Evolutionary conservation across 257 asterid species (phyloP), one percentile per base, ranked within the genome.

Genomic region (Oldenlandia corymbosa): DNA sequence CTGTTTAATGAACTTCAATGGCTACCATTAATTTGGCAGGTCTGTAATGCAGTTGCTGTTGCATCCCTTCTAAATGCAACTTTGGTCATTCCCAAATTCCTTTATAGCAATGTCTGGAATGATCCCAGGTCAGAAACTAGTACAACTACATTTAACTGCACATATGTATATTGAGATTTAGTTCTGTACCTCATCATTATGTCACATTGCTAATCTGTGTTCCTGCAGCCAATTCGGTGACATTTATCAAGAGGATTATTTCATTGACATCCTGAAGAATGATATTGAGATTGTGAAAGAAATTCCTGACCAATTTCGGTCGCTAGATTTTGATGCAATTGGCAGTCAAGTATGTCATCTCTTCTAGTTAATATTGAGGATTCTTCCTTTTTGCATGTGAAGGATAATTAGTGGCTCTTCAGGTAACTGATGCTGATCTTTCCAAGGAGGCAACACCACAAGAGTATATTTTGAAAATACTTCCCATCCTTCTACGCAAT

Each of bases 81-180:
- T 12, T 78, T 93, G 73, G 94, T 93, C 58, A 84, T 87, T 64
- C 99, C 99, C 13, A 84, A 70, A 68, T 93, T 93, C 77, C 96
- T 90, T 34, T 90, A 87, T 60, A 93, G 99, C 90, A 93, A 85
- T 49, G 99, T 93, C 20, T 93, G 99, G 99, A 84, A 81, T 71
- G 97, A 93, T 73, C 92, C 95, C 28, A 93, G 99, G 99, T 87
- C 34, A 12, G 67, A 71, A 58, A 6, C 4, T 3, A 34, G 39
- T 34, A 3, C 6, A 34, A 34, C 50, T 56, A 68, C 55, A 66
- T 16, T 24, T 14, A 53, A 24, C 52, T 21, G 1, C 52, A n/a
- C n/a, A n/a, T n/a, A n/a, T 27, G 13, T 7, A 28, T 23, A 14
- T 54, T 7, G 18, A 27, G 14, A 55, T 55, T 9, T 20, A 28